These are phyloP conservation scores for Podospora appendiculata DNA, from an alignment of 495 filamentous ascomycete genomes.

Conservation along the genomic window DNA sequence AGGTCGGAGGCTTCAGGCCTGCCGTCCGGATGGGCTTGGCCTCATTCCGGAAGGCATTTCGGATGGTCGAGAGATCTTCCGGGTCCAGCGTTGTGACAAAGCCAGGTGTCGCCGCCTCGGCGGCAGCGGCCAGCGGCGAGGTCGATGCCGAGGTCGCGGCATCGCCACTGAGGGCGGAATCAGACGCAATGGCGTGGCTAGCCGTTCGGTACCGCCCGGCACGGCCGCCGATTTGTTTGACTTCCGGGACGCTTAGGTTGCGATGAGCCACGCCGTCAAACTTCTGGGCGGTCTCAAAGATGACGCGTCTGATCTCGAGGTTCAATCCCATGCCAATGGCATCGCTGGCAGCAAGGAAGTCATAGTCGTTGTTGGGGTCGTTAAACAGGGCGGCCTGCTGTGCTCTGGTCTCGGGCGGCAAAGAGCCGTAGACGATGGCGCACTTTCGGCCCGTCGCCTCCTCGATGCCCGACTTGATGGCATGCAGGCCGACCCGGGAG, in stretches of 20 bases:
- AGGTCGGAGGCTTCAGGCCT: conserved; percentile 61
- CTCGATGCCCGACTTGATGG: conserved; percentile 73
- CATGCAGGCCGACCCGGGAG: conserved; percentile 72
- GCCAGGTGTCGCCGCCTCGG: conserved; percentile 43
- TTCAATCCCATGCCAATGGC: conserved; percentile 98
- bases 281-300: conserved; percentile 76
- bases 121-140: background rate
- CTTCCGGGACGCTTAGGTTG: conserved; percentile 58
- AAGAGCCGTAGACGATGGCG: conserved; percentile 85
- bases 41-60: conserved; percentile 51
- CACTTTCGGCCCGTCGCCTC: conserved; percentile 63
- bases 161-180: background rate
- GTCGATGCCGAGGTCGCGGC: conserved; percentile 35
- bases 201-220: conserved; percentile 84
- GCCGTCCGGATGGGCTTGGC: conserved; percentile 62
- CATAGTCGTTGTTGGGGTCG: conserved; percentile 87
- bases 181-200: conserved; percentile 30
- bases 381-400: conserved; percentile 92
- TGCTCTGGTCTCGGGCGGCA: conserved; percentile 88
- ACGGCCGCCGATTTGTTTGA: conserved; percentile 92
- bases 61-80: conserved; percentile 57
- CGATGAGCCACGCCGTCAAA: conserved; percentile 44
- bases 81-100: conserved; percentile 74
- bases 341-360: conserved; percentile 89
- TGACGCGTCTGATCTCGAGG: conserved; percentile 80